Conservation (phyloP, 2,329 filamentous ascomycete species). For the Aspergillus fijiensis region DNA sequence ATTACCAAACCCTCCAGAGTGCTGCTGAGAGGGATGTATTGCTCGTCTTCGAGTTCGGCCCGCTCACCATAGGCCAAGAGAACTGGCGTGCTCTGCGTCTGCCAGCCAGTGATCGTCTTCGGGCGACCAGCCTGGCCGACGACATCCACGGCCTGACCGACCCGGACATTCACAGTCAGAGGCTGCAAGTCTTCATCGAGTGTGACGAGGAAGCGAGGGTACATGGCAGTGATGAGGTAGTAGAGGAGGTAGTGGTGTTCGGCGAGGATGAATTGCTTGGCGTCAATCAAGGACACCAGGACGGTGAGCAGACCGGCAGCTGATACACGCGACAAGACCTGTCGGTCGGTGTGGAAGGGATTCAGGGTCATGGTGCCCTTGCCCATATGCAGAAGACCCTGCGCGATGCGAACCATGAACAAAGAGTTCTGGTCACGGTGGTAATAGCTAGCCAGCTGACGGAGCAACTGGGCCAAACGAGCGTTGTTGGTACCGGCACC, state of each 20-base stretch:
- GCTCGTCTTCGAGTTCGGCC: conserved; percentile 94
- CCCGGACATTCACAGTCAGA: conserved; percentile 90
- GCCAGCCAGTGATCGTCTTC: conserved; percentile 99
- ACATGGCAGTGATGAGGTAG: conserved; percentile 94
- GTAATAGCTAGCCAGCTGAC: conserved; percentile 97
- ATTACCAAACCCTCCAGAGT: conserved; percentile 94
- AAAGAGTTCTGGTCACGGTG: conserved; percentile 92
- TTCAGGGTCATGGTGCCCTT: conserved; percentile 95
- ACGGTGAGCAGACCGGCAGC: conserved; percentile 87
- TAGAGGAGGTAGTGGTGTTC: conserved; percentile 91
- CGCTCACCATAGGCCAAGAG: conserved; percentile 91
- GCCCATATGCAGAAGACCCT: conserved; percentile 97
- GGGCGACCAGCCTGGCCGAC: conserved; percentile 95
- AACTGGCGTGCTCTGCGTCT: conserved; percentile 98
- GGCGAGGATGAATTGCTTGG: conserved; percentile 76
- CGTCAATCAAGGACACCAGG: conserved; percentile 89
- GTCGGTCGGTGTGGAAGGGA: conserved; percentile 98
- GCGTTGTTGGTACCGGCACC: conserved; percentile 98
- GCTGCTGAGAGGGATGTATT: conserved; percentile 89
- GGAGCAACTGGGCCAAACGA: conserved; percentile 85
- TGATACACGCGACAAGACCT: conserved; percentile 88
- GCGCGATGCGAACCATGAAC: conserved; percentile 98
- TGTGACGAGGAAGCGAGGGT: conserved; percentile 93
- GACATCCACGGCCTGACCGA: conserved; percentile 96
- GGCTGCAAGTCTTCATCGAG: conserved; percentile 93